phyloP scores from a whole-genome alignment of 176 grass and related monocot species.

The Zoysia japonica region DNA sequence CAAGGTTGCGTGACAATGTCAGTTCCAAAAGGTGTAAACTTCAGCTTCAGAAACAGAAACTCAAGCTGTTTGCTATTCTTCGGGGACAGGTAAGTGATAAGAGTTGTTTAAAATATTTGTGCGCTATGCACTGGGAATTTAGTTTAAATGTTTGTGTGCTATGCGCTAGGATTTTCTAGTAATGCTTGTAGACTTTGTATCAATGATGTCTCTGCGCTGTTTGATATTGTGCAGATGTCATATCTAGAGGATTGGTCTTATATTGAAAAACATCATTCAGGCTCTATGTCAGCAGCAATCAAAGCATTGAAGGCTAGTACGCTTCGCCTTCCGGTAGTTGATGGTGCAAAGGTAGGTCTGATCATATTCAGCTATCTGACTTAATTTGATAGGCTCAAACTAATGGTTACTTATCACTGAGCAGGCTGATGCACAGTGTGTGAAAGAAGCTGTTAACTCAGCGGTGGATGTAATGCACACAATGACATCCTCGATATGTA shows the following conservation, averaged over 20 bases:
- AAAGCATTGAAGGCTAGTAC: constrained; percentile 95
- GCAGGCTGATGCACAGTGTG: constrained; percentile 74
- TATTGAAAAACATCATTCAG: constrained; percentile 84
- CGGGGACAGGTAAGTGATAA: constrained; percentile 65
- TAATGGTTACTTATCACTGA: constrained; percentile 36
- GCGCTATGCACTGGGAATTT: too few species aligned
- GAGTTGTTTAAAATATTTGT: neutral
- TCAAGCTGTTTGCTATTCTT: constrained; percentile 82
- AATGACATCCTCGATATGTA: constrained; percentile 79
- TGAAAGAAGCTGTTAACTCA: constrained; percentile 84
- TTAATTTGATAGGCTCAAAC: constrained; percentile 26
- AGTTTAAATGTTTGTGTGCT: constrained; percentile 22
- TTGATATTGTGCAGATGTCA: constrained; percentile 59
- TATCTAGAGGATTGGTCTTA: constrained; percentile 86
- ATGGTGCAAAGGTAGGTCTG: constrained; percentile 85
- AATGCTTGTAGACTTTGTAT: constrained; percentile 14
- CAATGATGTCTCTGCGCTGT: constrained; percentile 37
- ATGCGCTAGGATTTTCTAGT: constrained; percentile 3
- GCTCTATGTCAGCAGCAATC: constrained; percentile 73
- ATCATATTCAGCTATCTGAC: constrained; percentile 5
- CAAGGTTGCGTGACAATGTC: constrained; percentile 78
- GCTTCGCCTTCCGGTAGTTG: constrained; percentile 87
- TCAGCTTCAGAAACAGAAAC: constrained; percentile 77
- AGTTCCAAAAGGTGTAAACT: constrained; percentile 70
- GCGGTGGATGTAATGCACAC: constrained; percentile 78